Evolutionary conservation across 352 stramenopile species (phyloP).

Genomic region (Aphanomyces astaci): DNA sequence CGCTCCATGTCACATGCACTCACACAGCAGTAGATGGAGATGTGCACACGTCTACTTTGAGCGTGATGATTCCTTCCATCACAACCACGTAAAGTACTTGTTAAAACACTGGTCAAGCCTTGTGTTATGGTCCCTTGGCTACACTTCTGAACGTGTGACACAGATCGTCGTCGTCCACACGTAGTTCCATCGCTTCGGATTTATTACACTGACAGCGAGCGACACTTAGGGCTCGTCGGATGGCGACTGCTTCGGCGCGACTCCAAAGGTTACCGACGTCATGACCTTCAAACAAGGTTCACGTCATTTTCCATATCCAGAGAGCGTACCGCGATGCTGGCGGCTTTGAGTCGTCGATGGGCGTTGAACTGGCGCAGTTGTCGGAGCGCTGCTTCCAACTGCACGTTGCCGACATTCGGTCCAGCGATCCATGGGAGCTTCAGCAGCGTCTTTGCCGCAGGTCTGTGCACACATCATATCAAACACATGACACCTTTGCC

Average conservation of each 20-base stretch:
- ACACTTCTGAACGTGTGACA: too few species aligned
- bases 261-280: background rate
- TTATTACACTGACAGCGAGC: too few species aligned
- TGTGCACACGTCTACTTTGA: too few species aligned
- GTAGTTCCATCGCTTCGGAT: too few species aligned
- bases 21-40: too few species aligned
- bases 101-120: too few species aligned
- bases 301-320: background rate
- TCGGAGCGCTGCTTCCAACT: constrained; percentile 61
- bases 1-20: too few species aligned
- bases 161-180: too few species aligned
- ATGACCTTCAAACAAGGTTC: background rate
- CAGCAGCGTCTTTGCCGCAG: constrained; percentile 45
- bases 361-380: constrained; percentile 78
- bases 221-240: background rate
- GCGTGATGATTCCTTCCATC: too few species aligned
- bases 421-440: constrained; percentile 70
- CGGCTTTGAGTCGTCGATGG: constrained; percentile 76
- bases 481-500: background rate
- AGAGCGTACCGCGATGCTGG: constrained; percentile 67
- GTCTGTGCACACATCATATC: too few species aligned
- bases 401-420: constrained; percentile 58
- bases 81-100: too few species aligned
- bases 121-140: too few species aligned
- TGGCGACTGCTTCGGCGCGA: background rate